A percentile compares a stretch with the other conserved stretches of the same genome.
Evolutionary conservation across 108 stramenopile species (phyloP).

Genomic region (Aurantiochytrium sp.): DNA sequence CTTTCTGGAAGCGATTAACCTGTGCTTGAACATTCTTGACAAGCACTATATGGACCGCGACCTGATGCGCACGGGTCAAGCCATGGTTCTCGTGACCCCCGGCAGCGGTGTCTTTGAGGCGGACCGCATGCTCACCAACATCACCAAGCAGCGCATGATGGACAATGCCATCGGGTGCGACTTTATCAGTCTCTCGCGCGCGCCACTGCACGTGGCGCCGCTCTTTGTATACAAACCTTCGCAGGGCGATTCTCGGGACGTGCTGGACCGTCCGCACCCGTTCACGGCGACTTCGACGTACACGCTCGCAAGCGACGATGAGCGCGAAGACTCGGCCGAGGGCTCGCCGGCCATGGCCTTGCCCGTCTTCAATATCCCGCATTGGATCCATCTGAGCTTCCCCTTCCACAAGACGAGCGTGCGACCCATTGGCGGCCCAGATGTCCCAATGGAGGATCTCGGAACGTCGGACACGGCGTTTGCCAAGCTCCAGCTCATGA

Average conservation of each 20-base stretch:
- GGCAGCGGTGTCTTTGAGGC: slow-evolving; percentile 91
- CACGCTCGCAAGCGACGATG: neutral
- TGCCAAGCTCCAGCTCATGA: neutral
- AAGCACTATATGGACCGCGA: slow-evolving; percentile 92
- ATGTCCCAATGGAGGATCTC: neutral
- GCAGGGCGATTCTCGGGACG: neutral
- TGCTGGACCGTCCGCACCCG: neutral
- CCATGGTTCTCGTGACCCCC: slow-evolving; percentile 84
- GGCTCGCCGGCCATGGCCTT: neutral
- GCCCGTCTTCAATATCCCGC: slow-evolving; percentile 49
- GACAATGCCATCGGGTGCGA: slow-evolving; percentile 98
- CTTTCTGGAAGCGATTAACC: slow-evolving; percentile 90
- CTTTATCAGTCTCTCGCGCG: slow-evolving; percentile 84
- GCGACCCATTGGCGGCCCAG: neutral
- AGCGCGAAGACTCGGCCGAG: too few relatives aligned
- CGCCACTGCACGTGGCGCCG: slow-evolving; percentile 92
- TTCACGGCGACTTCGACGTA: neutral
- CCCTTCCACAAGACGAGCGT: neutral
- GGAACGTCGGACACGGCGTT: neutral
- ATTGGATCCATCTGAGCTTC: slow-evolving; percentile 58
- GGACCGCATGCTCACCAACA: slow-evolving; percentile 75
- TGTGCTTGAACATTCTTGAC: slow-evolving; percentile 89
- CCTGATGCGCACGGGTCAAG: slow-evolving; percentile 84
- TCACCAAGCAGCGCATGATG: slow-evolving; percentile 99
- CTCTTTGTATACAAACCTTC: slow-evolving; percentile 79